Percentiles rank a stretch among this genome's conserved stretches.
These are phyloP conservation scores for Thelonectria olida DNA, from an alignment of 2,329 filamentous ascomycete species.

Conservation along the genomic window DNA sequence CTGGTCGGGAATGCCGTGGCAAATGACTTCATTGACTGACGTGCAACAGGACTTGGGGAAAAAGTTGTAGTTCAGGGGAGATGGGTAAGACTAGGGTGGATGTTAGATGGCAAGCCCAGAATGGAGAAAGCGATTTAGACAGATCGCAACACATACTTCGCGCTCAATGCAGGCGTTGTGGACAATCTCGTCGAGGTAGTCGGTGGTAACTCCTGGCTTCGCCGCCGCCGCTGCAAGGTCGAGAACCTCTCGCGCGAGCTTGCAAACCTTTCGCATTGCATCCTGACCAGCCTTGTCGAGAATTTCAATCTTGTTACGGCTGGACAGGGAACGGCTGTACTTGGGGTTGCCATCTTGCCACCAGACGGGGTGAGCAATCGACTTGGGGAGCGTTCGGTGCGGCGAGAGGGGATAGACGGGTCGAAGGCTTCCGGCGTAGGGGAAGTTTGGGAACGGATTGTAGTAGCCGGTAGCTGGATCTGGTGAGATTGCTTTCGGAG, in stretches of 20 bases:
- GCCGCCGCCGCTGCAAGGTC: slow-evolving; percentile 87
- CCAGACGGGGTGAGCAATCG: slow-evolving; percentile 88
- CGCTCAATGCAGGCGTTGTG: slow-evolving; percentile 95
- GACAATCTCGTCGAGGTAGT: slow-evolving; percentile 93
- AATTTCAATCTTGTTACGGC: slow-evolving; percentile 83
- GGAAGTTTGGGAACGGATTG: slow-evolving; percentile 92
- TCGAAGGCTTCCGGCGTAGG: slow-evolving; percentile 82
- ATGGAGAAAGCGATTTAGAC: no score
- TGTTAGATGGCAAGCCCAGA: slow-evolving; percentile 16
- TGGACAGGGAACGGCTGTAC: slow-evolving; percentile 67
- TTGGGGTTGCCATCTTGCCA: slow-evolving; percentile 81
- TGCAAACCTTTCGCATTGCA: slow-evolving; percentile 92
- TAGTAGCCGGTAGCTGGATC: slow-evolving; percentile 88
- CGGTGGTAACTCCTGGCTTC: slow-evolving; percentile 93
- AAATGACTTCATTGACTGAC: slow-evolving; percentile 96
- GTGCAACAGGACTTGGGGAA: slow-evolving; percentile 99
- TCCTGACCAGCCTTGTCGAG: slow-evolving; percentile 83
- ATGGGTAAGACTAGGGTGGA: slow-evolving; percentile 82
- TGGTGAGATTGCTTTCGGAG: slow-evolving; percentile 87
- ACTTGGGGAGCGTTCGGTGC: slow-evolving; percentile 76
- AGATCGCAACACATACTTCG: slow-evolving; percentile 68
- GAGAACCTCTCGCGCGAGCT: slow-evolving; percentile 86
- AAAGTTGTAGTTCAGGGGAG: slow-evolving; percentile 91
- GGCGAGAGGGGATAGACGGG: slow-evolving; percentile 88
- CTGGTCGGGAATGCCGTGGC: slow-evolving; percentile 96